Evolutionary conservation across 768 basidiomycete species (phyloP).

Genomic region (Trametes maxima): DNA sequence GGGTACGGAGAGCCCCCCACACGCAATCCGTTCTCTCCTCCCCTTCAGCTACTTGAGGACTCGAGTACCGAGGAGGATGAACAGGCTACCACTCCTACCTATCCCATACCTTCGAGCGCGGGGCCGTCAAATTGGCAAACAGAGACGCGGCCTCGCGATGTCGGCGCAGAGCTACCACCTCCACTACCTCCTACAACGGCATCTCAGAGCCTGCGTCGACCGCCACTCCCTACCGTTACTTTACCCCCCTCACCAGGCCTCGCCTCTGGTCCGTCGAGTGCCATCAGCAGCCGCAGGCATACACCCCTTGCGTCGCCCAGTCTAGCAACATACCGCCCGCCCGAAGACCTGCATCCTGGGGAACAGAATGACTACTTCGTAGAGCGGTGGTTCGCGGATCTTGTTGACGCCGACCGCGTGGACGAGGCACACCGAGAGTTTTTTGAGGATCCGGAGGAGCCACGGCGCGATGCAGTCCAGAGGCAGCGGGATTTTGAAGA

Average conservation of each 20-base stretch:
- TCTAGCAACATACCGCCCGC: conserved; percentile 41
- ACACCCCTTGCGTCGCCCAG: conserved; percentile 39
- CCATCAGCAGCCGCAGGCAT: conserved; percentile 13
- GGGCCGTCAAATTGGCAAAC: background rate
- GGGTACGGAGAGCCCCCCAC: conserved; percentile 1
- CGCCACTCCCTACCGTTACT: conserved; percentile 24
- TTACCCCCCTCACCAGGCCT: conserved; percentile 19
- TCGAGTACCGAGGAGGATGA: conserved; percentile 10
- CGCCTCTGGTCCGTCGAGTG: conserved; percentile 2
- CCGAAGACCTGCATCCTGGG: conserved; percentile 38
- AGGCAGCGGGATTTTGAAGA: conserved; percentile 30
- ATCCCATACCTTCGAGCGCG: background rate
- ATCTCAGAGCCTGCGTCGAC: conserved; percentile 20
- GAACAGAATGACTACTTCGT: conserved; percentile 26
- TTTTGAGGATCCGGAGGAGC: conserved; percentile 24
- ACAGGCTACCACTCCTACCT: conserved; percentile 9
- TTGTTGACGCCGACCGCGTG: conserved; percentile 34
- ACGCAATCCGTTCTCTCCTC: conserved; percentile 5
- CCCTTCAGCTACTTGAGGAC: background rate
- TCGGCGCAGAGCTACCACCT: background rate
- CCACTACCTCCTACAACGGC: background rate
- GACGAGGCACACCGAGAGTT: conserved; percentile 38
- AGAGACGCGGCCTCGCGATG: background rate
- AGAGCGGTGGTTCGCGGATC: conserved; percentile 29
- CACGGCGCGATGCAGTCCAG: background rate